Percentiles rank a stretch among this genome's conserved stretches.
phyloP scores from a whole-genome alignment of 1,284 basidiomycete genomes.

The Ustilago lituana region DNA sequence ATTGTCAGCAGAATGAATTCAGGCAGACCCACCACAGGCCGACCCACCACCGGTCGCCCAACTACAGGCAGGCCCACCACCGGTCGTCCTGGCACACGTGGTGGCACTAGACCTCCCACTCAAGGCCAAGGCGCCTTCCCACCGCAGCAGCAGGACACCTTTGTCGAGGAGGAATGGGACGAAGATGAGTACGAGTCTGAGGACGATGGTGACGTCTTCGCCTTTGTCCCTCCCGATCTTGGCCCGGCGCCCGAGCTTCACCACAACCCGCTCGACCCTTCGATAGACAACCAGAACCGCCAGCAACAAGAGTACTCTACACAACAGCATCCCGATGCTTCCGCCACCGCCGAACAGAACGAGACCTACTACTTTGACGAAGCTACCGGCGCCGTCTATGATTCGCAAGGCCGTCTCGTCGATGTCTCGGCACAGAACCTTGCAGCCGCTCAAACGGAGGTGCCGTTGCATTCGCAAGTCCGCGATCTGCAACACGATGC shows the following conservation, averaged over 20 bases:
- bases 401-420: constrained; percentile 55
- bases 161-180: constrained; percentile 48
- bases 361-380: constrained; percentile 63
- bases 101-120: constrained; percentile 38
- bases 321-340: constrained; percentile 12
- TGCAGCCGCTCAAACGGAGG: background rate
- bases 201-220: constrained; percentile 65
- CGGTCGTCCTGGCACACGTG: constrained; percentile 39
- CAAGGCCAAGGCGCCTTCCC: constrained; percentile 24
- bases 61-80: constrained; percentile 40
- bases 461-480: constrained; percentile 2
- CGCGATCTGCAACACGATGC: constrained; percentile 10
- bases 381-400: constrained; percentile 61
- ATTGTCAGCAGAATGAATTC: too few relatives aligned
- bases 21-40: constrained; percentile 36
- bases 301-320: constrained; percentile 3
- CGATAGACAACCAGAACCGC: constrained; percentile 46
- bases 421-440: constrained; percentile 42
- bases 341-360: constrained; percentile 17
- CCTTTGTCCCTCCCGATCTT: constrained; percentile 59
- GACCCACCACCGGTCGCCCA: constrained; percentile 38
- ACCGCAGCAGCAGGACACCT: constrained; percentile 10
- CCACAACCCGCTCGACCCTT: constrained; percentile 46
- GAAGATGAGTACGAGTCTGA: constrained; percentile 61
- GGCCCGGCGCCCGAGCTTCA: constrained; percentile 45